Percentiles rank a stretch among this genome's conserved stretches.
Evolutionary conservation across 768 basidiomycete genomes (phyloP).

Genomic region (Pisolithus microcarpus): DNA sequence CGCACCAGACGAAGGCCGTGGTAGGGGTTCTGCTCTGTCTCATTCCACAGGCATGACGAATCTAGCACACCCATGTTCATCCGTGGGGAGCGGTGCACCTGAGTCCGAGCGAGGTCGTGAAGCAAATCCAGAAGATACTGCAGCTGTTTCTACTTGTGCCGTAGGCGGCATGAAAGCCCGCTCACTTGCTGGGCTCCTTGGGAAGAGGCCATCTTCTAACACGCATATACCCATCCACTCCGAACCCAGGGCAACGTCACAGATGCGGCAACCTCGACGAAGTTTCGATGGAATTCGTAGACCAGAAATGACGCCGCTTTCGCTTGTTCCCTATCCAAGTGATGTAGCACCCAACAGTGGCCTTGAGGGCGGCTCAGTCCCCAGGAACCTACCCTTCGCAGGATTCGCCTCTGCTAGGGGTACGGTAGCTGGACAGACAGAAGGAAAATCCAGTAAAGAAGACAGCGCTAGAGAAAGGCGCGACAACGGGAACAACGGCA

Average conservation of each 20-base stretch:
- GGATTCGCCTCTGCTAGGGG: not conserved
- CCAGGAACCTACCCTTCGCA: not conserved
- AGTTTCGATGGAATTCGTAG: slow-evolving; percentile 20
- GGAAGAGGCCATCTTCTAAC: slow-evolving; percentile 10
- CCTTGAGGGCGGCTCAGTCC: not conserved
- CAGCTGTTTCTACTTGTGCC: not conserved
- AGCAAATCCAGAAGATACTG: not conserved
- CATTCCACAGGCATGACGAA: not conserved
- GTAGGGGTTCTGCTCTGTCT: not conserved
- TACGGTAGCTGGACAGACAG: no score
- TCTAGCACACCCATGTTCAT: not conserved
- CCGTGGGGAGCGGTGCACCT: not conserved
- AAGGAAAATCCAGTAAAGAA: no score
- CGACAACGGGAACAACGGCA: not conserved
- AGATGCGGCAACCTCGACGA: slow-evolving; percentile 6
- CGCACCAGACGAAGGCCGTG: not conserved
- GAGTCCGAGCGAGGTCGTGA: not conserved
- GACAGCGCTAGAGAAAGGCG: not conserved
- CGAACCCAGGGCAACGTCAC: not conserved
- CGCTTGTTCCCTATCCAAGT: slow-evolving; percentile 17
- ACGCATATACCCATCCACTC: not conserved
- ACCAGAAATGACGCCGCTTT: slow-evolving; percentile 16
- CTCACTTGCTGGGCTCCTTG: slow-evolving; percentile 17
- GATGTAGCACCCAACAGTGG: not conserved
- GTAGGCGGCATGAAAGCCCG: slow-evolving; percentile 10